Percentiles rank a stretch among this genome's conserved stretches.
Evolutionary conservation across 331 rosid species (phyloP).

Genomic region (Malus hybrid): DNA sequence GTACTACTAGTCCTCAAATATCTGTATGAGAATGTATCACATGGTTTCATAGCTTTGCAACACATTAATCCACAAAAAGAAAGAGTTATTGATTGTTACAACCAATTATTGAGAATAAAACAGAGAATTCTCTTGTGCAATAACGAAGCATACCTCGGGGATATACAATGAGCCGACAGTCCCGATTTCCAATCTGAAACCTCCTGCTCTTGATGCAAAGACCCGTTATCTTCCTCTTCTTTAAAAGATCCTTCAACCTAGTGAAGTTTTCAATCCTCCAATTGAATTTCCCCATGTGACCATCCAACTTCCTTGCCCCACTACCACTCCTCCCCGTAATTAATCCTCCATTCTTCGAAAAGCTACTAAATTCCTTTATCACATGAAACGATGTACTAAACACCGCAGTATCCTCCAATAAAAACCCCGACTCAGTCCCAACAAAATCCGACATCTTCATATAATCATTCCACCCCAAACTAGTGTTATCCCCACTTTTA

Average conservation of each 20-base stretch:
- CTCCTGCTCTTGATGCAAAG: conserved; percentile 98
- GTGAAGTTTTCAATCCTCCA: conserved; percentile 98
- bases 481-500: conserved; percentile 95
- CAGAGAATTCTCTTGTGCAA: conserved; percentile 1
- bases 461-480: conserved; percentile 99
- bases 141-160: conserved; percentile 76
- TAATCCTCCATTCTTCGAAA: conserved; percentile 81
- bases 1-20: conserved; percentile 27
- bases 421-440: conserved; percentile 71
- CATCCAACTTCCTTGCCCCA: conserved; percentile 87
- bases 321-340: conserved; percentile 63
- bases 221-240: conserved; percentile 97
- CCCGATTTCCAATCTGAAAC: conserved; percentile 94
- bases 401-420: conserved; percentile 79
- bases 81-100: conserved; percentile 8
- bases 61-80: conserved; percentile 4
- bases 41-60: conserved; percentile 10
- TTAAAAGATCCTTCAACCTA: conserved; percentile 84
- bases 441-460: conserved; percentile 92
- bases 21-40: conserved; percentile 24
- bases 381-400: conserved; percentile 95
- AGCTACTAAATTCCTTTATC: conserved; percentile 85
- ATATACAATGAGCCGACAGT: conserved; percentile 96
- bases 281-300: conserved; percentile 90
- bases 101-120: conserved; percentile 3